These are phyloP conservation scores for Ormosia emarginata DNA, from an alignment of 306 rosid species.

Conservation along the genomic window DNA sequence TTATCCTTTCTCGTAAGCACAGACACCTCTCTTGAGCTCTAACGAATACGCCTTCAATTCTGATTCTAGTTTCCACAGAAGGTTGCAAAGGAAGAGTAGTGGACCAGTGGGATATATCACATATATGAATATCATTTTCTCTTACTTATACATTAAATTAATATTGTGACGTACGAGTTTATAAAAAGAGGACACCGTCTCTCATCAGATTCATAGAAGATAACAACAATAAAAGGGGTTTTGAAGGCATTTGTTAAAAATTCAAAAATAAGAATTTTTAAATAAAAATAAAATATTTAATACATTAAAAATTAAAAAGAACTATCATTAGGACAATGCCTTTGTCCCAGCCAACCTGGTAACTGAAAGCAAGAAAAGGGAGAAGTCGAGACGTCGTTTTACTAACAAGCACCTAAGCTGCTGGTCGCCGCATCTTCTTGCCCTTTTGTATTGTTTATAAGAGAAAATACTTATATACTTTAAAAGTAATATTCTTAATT, in stretches of 20 bases:
- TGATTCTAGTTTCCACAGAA: not conserved
- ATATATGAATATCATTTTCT: too few relatives aligned
- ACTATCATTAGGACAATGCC: not conserved
- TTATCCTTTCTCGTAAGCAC: conserved; percentile 15
- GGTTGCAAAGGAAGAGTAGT: not conserved
- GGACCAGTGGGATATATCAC: not conserved
- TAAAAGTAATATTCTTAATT: too few relatives aligned
- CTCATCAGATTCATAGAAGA: too few relatives aligned
- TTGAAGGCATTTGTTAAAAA: too few relatives aligned
- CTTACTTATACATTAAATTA: too few relatives aligned
- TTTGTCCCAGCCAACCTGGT: not conserved
- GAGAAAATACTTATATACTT: too few relatives aligned
- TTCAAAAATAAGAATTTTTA: too few relatives aligned
- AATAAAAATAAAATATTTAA: too few relatives aligned
- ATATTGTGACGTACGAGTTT: too few relatives aligned
- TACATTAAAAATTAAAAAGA: too few relatives aligned
- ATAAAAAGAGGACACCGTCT: too few relatives aligned
- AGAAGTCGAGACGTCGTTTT: not conserved
- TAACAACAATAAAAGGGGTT: too few relatives aligned
- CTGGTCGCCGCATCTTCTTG: not conserved
- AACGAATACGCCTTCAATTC: not conserved
- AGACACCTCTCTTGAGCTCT: not conserved
- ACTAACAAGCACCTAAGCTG: not conserved
- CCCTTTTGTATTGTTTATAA: not conserved
- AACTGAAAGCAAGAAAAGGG: not conserved